These are phyloP conservation scores for Candida gigantensis DNA, from an alignment of 1,139 yeast species.

Conservation along the genomic window DNA sequence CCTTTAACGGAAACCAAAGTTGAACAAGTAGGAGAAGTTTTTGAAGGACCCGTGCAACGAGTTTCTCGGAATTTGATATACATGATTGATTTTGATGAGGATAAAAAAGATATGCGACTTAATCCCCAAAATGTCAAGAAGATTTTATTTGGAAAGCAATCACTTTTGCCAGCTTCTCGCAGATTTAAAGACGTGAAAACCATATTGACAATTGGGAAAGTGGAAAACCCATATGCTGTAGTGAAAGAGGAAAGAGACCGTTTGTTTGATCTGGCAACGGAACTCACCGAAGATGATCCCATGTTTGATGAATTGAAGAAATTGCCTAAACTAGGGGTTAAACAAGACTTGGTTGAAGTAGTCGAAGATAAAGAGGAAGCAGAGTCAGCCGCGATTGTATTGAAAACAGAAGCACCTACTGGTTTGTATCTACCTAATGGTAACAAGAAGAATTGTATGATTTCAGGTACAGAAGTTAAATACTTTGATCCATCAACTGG, in stretches of 20 bases:
- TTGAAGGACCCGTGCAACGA: slow-evolving; percentile 67
- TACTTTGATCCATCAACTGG: slow-evolving; percentile 88
- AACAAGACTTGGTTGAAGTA: slow-evolving; percentile 49
- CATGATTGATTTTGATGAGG: slow-evolving; percentile 48
- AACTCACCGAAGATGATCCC: slow-evolving; percentile 38
- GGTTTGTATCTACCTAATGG: slow-evolving; percentile 77
- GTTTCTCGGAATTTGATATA: slow-evolving; percentile 53
- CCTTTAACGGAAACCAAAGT: slow-evolving; percentile 8
- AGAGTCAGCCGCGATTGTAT: slow-evolving; percentile 47
- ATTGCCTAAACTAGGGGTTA: slow-evolving; percentile 67
- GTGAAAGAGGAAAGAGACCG: slow-evolving; percentile 35
- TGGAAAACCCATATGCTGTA: slow-evolving; percentile 42
- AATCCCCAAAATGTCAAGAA: slow-evolving; percentile 35
- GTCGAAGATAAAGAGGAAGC: slow-evolving; percentile 39
- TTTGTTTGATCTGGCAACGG: slow-evolving; percentile 34
- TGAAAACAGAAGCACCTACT: slow-evolving; percentile 69
- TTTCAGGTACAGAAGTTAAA: slow-evolving; percentile 76
- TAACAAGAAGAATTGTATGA: slow-evolving; percentile 66
- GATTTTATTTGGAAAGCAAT: slow-evolving; percentile 61
- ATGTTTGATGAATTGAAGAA: slow-evolving; percentile 53
- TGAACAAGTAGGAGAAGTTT: slow-evolving; percentile 25
- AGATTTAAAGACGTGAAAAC: slow-evolving; percentile 59
- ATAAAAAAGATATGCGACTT: slow-evolving; percentile 22
- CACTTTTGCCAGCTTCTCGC: slow-evolving; percentile 52
- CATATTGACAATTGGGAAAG: slow-evolving; percentile 48